These are phyloP conservation scores for Diaporthe eres DNA, from an alignment of 2,329 filamentous ascomycete species.

Conservation along the genomic window DNA sequence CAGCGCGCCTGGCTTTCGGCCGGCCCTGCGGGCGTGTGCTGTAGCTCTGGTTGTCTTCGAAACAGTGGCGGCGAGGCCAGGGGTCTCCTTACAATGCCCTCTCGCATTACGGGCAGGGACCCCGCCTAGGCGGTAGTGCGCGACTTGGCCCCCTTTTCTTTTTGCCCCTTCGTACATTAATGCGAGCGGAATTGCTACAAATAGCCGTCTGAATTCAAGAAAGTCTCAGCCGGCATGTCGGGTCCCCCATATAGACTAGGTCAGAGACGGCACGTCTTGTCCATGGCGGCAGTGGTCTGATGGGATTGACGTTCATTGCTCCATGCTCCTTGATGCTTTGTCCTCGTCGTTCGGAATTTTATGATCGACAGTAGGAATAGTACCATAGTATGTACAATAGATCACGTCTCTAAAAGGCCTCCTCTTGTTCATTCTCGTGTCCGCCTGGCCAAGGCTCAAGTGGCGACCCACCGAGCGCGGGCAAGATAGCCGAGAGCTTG, in stretches of 20 bases:
- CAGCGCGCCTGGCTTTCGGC: not conserved
- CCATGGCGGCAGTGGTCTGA: not conserved
- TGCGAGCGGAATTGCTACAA: constrained; percentile 13
- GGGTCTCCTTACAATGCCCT: constrained; percentile 10
- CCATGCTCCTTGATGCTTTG: not conserved
- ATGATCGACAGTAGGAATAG: not conserved
- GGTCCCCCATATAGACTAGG: not conserved
- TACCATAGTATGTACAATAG: not conserved
- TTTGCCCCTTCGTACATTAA: constrained; percentile 6
- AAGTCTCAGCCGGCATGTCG: not conserved
- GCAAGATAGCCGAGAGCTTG: constrained; percentile 29
- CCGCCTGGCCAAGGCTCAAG: not conserved
- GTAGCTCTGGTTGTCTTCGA: constrained; percentile 11
- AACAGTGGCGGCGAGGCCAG: constrained; percentile 22
- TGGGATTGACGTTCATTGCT: no score
- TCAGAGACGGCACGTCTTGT: not conserved
- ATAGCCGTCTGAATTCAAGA: constrained; percentile 1
- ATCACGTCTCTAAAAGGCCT: not conserved
- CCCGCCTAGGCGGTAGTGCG: constrained; percentile 8
- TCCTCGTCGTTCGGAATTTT: not conserved
- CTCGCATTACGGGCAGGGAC: constrained; percentile 10
- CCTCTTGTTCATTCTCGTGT: not conserved
- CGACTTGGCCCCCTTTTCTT: constrained; percentile 13
- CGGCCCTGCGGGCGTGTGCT: constrained; percentile 7
- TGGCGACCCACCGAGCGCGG: constrained; percentile 6